Percentiles rank a stretch among this genome's conserved stretches.
Evolutionary conservation across 768 basidiomycete species (phyloP).

Genomic region (Suillus brevipes): DNA sequence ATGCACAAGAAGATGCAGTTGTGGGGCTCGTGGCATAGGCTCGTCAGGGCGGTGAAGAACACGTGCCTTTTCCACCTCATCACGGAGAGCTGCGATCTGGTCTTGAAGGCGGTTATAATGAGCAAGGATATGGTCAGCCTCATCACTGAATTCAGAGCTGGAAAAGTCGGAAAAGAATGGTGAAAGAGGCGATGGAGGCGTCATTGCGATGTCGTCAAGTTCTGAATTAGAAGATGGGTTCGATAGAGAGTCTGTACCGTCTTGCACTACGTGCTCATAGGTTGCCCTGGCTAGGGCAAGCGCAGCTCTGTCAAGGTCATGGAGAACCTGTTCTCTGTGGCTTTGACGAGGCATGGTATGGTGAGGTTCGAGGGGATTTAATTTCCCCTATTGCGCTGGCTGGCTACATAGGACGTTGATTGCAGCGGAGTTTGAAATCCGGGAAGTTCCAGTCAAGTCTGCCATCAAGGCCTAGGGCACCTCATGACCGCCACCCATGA

Average conservation of each 20-base stretch:
- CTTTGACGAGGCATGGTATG: background rate
- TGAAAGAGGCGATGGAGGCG: background rate
- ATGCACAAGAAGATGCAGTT: constrained; percentile 7
- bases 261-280: background rate
- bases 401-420: background rate
- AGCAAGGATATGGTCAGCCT: background rate
- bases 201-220: background rate
- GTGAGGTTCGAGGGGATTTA: background rate
- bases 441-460: background rate
- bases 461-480: too few species aligned
- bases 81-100: background rate
- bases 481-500: too few species aligned
- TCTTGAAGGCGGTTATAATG: background rate
- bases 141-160: background rate
- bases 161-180: background rate
- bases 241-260: background rate
- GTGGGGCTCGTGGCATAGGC: constrained; percentile 1
- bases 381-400: background rate
- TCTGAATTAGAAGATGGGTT: background rate
- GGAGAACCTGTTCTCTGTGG: background rate
- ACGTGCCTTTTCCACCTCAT: background rate
- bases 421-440: background rate
- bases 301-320: background rate
- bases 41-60: background rate
- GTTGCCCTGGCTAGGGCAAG: background rate